Percentiles rank a stretch among this genome's conserved stretches.
Evolutionary conservation across 1,139 yeast species (phyloP).

Genomic region (Blastobotrys apis): DNA sequence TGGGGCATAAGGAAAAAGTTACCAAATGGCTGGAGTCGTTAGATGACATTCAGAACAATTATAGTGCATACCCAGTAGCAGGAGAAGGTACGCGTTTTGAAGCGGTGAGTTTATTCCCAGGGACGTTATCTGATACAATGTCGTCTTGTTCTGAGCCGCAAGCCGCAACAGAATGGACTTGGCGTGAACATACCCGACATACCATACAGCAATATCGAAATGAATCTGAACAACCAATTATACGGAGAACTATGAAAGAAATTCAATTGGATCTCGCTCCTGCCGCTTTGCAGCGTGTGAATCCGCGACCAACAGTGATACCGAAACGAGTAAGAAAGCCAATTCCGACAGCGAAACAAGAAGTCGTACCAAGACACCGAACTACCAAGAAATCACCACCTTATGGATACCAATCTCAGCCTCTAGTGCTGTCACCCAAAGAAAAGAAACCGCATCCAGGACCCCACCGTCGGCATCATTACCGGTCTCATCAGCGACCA

Average conservation of each 20-base stretch:
- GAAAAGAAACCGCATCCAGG: too few species aligned
- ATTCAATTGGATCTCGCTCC: background rate
- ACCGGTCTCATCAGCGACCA: too few species aligned
- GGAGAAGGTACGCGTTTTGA: background rate
- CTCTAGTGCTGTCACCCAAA: too few species aligned
- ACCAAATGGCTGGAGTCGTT: constrained; percentile 21
- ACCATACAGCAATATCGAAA: constrained; percentile 20
- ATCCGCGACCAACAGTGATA: too few species aligned
- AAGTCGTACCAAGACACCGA: background rate
- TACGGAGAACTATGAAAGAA: background rate
- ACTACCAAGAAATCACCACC: constrained; percentile 3
- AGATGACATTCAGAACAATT: background rate
- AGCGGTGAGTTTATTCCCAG: background rate
- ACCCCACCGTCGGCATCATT: too few species aligned
- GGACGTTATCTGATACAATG: constrained; percentile 14
- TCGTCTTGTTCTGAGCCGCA: constrained; percentile 11
- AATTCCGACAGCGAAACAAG: background rate
- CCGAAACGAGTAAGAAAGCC: background rate
- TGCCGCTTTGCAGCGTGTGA: too few species aligned
- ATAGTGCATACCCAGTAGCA: background rate
- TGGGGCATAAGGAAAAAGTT: constrained; percentile 25
- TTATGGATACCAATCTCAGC: background rate
- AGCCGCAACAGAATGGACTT: constrained; percentile 20
- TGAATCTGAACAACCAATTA: constrained; percentile 15
- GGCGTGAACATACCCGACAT: constrained; percentile 19